Evolutionary conservation across 139 green algal species (phyloP).

Genomic region (Yamagishiella unicocca): DNA sequence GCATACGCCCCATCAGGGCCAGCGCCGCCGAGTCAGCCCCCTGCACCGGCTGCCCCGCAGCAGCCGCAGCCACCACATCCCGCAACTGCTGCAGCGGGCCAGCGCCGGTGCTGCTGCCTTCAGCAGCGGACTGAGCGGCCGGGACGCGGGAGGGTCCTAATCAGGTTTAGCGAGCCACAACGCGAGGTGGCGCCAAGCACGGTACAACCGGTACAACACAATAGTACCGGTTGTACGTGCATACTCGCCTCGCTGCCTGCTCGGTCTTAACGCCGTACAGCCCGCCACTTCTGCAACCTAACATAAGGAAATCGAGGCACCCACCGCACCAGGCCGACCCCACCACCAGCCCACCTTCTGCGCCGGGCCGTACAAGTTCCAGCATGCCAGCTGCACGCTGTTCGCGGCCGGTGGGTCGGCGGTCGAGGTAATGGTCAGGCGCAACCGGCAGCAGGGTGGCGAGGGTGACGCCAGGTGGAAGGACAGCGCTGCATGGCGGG

Average conservation of each 20-base stretch:
- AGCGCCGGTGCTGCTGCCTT: background rate
- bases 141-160: too few relatives aligned
- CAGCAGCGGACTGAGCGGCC: too few relatives aligned
- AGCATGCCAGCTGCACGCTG: conserved; percentile 77
- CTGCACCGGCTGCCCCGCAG: background rate
- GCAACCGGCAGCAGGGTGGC: conserved; percentile 50
- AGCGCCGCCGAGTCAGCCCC: background rate
- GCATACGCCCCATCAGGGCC: conserved; percentile 21
- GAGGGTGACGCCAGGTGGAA: conserved; percentile 41
- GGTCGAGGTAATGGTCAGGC: conserved; percentile 65
- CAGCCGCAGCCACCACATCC: background rate
- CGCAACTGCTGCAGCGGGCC: conserved; percentile 8
- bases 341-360: too few relatives aligned
- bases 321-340: too few relatives aligned
- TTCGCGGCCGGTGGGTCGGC: conserved; percentile 68
- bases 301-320: too few relatives aligned
- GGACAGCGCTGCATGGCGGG: conserved; percentile 52
- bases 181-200: too few relatives aligned
- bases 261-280: too few relatives aligned
- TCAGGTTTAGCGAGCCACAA: too few relatives aligned
- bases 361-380: conserved; percentile 62
- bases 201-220: too few relatives aligned
- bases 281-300: too few relatives aligned
- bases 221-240: too few relatives aligned
- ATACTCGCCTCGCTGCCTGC: too few relatives aligned